These are phyloP conservation scores for Vitis vinifera DNA, from an alignment of 164 flowering plant species.

Conservation along the genomic window ASM3070453v1 NC_081805.1:980001-980500, in stretches of 20 bases:
- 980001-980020: not conserved
- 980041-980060: not conserved
- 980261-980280: constrained; percentile 89
- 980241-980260: constrained; percentile 72
- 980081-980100: constrained; percentile 42
- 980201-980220: not conserved
- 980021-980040: not conserved
- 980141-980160: constrained; percentile 88
- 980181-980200: constrained; percentile 8
- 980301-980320: constrained; percentile 55
- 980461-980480: no score
- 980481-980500: no score
- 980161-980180: constrained; percentile 91
- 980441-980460: no score
- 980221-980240: constrained; percentile 4
- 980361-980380: no score
- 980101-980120: constrained; percentile 93
- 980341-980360: constrained; percentile 59
- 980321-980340: constrained; percentile 62
- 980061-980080: not conserved
- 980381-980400: no score
- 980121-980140: constrained; percentile 94
- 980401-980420: no score
- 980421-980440: no score
- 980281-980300: constrained; percentile 79